Base-by-base conservation (phyloP, 2,329 filamentous ascomycete species). In the Sclerotinia subarctica region DNA sequence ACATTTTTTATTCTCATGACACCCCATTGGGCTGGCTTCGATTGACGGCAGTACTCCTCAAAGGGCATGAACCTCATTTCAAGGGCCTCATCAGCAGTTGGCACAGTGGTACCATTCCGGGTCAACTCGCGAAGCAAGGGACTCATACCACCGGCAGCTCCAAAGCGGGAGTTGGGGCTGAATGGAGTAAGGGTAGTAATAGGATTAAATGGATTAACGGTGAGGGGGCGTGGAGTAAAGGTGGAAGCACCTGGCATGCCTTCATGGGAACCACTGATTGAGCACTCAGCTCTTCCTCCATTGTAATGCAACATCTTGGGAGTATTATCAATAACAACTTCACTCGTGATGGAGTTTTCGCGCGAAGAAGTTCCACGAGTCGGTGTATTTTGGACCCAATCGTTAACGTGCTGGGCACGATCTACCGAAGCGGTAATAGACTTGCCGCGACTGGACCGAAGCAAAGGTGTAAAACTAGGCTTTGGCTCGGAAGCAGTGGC, bases 1-100 rank as follows among this genome's bases (percentile, higher is more conserved):
- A 78, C 78, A 66, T 80, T 80, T 49, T 73, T 76, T 64, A 80
- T 77, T 68, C 74, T 76, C 66, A 80, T 74, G 47, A 79, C 77
- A 35, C 77, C 77, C 70, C 71, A 76, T 5, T 72, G 73, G 29
- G 74, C 70, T 26, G 70, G 68, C 44, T 70, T 72, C 7, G 72
- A 70, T 53, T 71, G 64, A 29, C 78, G 74, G 46, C 77, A 77
- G 52, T 74, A 71, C 70, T 80, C 78, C n/a, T 73, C 69, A 58
- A 80, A 79, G 6, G 78, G 78, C 32, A 78, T 69, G 68, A 78
- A 77, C 13, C 57, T 63, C 10, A 69, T 49, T 49, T 73, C 70
- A n/a, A 76, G 62, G 44, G 74, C 75, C 11, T 77, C 73, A 2
- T 75, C 73, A 29, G 74, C 57, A 32, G 47, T 72, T 52, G 77